These are phyloP conservation scores for Pterocarpus macrocarpus DNA, from an alignment of 306 rosid genomes.

Conservation along the genomic window DNA sequence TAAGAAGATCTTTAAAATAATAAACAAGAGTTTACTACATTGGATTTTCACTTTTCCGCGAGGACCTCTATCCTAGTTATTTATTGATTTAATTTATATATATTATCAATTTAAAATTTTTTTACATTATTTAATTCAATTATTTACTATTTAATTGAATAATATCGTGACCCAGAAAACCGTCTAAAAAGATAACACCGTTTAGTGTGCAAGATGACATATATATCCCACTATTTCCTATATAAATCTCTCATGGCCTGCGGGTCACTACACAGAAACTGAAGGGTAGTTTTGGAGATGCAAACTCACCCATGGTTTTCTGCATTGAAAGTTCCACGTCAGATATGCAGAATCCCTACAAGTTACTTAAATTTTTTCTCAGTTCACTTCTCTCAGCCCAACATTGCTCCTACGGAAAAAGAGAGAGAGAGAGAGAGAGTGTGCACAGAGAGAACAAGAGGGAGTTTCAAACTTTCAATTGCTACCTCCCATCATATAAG, in stretches of 20 bases:
- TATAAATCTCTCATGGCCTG: too few species aligned
- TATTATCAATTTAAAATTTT: too few species aligned
- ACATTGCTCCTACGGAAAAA: conserved; percentile 7
- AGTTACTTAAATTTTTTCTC: conserved; percentile 46
- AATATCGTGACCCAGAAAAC: neutral
- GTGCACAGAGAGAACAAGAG: neutral
- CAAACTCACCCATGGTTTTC: neutral
- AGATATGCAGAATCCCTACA: conserved; percentile 55
- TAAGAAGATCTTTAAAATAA: too few species aligned
- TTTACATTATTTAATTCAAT: too few species aligned
- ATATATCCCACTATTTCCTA: neutral
- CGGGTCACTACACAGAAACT: neutral
- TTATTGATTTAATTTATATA: too few species aligned
- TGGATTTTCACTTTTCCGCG: too few species aligned
- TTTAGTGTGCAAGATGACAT: neutral
- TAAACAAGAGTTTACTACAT: too few species aligned
- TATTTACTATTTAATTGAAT: too few species aligned
- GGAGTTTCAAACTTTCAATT: neutral
- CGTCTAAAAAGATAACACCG: neutral
- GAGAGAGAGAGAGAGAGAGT: neutral
- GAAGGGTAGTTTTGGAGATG: neutral
- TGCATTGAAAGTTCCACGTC: conserved; percentile 64
- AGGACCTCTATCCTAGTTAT: too few species aligned
- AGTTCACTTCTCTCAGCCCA: neutral
- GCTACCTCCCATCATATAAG: conserved; percentile 19